A percentile compares a stretch with the other conserved stretches of the same genome.
Evolutionary conservation across 2,329 filamentous ascomycete species (phyloP).

Genomic region (Plenodomus biglobosus): DNA sequence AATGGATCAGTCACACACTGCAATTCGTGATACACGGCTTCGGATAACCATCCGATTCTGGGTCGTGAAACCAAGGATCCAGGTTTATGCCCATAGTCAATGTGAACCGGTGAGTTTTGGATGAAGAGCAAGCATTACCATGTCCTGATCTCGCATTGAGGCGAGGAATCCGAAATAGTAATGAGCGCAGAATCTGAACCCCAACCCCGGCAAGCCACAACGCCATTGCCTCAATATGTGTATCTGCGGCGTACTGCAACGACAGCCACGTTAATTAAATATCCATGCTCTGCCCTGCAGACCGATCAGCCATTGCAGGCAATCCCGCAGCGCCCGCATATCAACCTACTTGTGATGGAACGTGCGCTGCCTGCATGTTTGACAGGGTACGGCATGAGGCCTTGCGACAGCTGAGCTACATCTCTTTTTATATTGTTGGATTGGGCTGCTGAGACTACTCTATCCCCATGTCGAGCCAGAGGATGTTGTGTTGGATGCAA

Average conservation of each 20-base stretch:
- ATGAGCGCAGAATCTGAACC: neutral
- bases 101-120: too few relatives aligned
- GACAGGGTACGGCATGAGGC: neutral
- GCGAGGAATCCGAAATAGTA: neutral
- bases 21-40: too few relatives aligned
- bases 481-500: neutral
- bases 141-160: neutral
- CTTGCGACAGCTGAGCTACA: neutral
- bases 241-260: neutral
- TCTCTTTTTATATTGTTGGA: neutral
- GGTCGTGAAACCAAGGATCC: too few relatives aligned
- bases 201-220: slow-evolving; percentile 7
- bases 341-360: neutral
- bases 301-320: slow-evolving; percentile 1
- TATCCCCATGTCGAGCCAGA: neutral
- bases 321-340: neutral
- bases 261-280: slow-evolving; percentile 10
- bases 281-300: slow-evolving; percentile 4
- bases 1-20: too few relatives aligned
- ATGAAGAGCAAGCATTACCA: too few relatives aligned
- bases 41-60: too few relatives aligned
- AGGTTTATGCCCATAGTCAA: too few relatives aligned
- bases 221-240: slow-evolving; percentile 7
- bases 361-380: neutral
- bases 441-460: neutral